Base-by-base conservation (phyloP, 257 asterid genomes). In the Nicotiana attenuata region DNA sequence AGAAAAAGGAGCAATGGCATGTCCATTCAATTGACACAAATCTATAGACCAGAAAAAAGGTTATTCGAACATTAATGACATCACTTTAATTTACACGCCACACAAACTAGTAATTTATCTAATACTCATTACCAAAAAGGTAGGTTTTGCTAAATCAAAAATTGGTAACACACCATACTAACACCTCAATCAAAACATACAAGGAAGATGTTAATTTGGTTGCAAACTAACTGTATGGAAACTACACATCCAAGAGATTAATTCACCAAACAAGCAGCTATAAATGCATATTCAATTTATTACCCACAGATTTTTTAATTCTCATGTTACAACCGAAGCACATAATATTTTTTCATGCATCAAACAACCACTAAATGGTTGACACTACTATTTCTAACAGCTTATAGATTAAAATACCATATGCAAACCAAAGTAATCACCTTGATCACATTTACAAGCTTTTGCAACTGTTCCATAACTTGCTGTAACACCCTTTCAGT, bases 371-470 rank as follows among this genome's bases (percentile, higher is more conserved):
- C 61, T 47, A 71, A 20, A 22, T 45, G 60, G 35, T 71, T 31
- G 78, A 22, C 56, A 7, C 38, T 28, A 68, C 56, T n/a, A 68
- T 28, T 68, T 68, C 77, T 41, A 69, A 41, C 57, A 69, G 20
- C 59, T 20, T 69, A 69, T 73, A 24, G 24, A 73, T 73, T 15
- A 35, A 45, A 73, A 73, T 47, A 73, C 20, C 9, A 50, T 47
- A 73, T 47, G 61, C 47, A 14, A n/a, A 15, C 47, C 22, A 73
- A 15, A 24, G 8, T 73, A 13, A 52, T 67, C 59, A 95, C 99
- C 99, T 96, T 96, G 77, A 93, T 77, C 47, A 96, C 98, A 77
- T 96, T 96, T 78, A 96, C 97, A 11, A 96, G 97, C 88, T 96
- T 92, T 85, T 91, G 97, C 14, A 96, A 95, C 85, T 96, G 99